These are phyloP conservation scores for Penicillium sp. DNA, from an alignment of 2,329 filamentous ascomycete species.

Conservation along the genomic window DNA sequence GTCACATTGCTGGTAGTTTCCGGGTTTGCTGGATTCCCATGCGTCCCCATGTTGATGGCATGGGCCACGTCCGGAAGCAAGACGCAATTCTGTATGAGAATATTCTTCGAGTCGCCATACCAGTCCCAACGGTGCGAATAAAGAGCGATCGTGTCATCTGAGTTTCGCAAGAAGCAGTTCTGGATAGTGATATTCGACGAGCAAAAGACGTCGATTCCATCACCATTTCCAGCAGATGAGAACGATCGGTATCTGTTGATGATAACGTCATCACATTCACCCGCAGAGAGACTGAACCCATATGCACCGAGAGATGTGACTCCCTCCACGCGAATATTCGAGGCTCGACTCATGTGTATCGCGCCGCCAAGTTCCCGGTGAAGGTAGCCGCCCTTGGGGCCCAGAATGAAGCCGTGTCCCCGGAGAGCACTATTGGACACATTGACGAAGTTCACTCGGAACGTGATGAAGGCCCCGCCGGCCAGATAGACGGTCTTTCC, in stretches of 20 bases:
- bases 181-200: conserved; percentile 26
- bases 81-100: conserved; percentile 2
- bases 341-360: not conserved
- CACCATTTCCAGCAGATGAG: conserved; percentile 24
- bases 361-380: not conserved
- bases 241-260: conserved; percentile 1
- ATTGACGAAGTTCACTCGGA: not conserved
- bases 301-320: not conserved
- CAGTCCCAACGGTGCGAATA: conserved; percentile 6
- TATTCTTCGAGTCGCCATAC: conserved; percentile 31
- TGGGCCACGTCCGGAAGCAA: conserved; percentile 1
- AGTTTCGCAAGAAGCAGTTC: conserved; percentile 40
- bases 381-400: not conserved
- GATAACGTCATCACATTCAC: not conserved
- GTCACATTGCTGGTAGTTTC: conserved; percentile 3
- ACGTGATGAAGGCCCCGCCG: conserved; percentile 1
- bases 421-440: conserved; percentile 1
- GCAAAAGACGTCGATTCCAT: conserved; percentile 23
- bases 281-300: not conserved
- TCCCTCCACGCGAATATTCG: not conserved
- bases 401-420: conserved; percentile 1
- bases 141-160: conserved; percentile 39
- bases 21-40: not conserved
- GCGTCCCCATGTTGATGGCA: conserved; percentile 8
- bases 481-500: not conserved